Conservation (phyloP, 2,329 filamentous ascomycete species). For the Fusarium subtropicale region DNA sequence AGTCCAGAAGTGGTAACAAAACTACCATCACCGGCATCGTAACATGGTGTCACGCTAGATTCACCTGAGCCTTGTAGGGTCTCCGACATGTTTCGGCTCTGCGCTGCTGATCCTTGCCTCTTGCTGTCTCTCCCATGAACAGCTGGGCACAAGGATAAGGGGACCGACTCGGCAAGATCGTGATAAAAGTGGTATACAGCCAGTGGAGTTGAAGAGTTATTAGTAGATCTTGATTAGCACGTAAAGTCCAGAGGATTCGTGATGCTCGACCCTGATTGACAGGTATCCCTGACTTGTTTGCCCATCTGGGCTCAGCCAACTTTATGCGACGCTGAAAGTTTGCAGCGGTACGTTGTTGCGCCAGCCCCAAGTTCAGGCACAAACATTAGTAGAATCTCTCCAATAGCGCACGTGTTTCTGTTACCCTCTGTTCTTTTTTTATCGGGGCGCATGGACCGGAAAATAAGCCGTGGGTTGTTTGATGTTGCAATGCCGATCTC, state of each 20-base stretch:
- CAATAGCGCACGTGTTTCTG: not conserved
- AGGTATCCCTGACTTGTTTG: not conserved
- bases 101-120: conserved; percentile 11
- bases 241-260: not conserved
- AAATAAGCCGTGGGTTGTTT: not conserved
- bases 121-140: not conserved
- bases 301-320: not conserved
- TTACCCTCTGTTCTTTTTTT: not conserved
- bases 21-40: not conserved
- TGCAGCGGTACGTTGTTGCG: not conserved
- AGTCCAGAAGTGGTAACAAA: not conserved
- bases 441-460: not conserved
- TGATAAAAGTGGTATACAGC: conserved; percentile 2
- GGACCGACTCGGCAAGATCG: conserved; percentile 17
- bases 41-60: not conserved
- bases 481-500: conserved; percentile 29
- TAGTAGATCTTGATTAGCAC: not conserved
- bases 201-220: not conserved
- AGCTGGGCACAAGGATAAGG: conserved; percentile 8
- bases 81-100: conserved; percentile 26
- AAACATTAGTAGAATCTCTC: not conserved
- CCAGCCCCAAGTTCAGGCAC: not conserved
- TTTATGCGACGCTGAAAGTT: not conserved
- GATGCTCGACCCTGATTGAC: not conserved
- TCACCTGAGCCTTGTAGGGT: not conserved